Evolutionary conservation across 495 filamentous ascomycete species (phyloP).

Genomic region (Neurospora sp.): DNA sequence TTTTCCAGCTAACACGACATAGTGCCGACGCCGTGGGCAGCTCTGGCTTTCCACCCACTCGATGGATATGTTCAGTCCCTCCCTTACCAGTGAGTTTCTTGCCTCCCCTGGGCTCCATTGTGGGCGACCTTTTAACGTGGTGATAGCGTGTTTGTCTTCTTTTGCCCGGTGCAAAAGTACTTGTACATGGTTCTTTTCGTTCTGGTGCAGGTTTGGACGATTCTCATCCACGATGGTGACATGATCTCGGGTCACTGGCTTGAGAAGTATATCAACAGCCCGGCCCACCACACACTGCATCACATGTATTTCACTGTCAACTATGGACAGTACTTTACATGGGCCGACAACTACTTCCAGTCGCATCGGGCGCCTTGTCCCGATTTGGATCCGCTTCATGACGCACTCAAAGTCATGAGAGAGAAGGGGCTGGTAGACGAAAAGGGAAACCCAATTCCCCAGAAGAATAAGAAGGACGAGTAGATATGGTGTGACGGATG

Average conservation of each 20-base stretch:
- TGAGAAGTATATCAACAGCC: slow-evolving; percentile 16
- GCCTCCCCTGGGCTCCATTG: neutral
- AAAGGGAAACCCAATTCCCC: slow-evolving; percentile 11
- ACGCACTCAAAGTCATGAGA: slow-evolving; percentile 11
- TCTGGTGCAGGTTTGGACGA: slow-evolving; percentile 15
- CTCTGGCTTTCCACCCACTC: slow-evolving; percentile 14
- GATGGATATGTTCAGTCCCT: slow-evolving; percentile 16
- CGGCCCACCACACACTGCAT: slow-evolving; percentile 16
- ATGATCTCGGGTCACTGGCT: slow-evolving; percentile 18
- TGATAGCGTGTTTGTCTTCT: slow-evolving; percentile 13
- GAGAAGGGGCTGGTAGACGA: slow-evolving; percentile 16
- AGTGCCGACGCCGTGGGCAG: slow-evolving; percentile 15
- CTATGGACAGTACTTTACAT: slow-evolving; percentile 18
- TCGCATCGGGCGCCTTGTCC: slow-evolving; percentile 11
- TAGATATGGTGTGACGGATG: neutral
- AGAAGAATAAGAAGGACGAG: slow-evolving; percentile 4
- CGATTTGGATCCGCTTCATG: slow-evolving; percentile 13
- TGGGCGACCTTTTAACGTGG: neutral
- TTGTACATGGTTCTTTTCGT: slow-evolving; percentile 13
- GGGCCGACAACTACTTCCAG: slow-evolving; percentile 13
- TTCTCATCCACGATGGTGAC: slow-evolving; percentile 17
- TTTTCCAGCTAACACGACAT: neutral
- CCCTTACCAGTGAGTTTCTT: slow-evolving; percentile 11
- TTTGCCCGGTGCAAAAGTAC: slow-evolving; percentile 16
- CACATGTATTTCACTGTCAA: slow-evolving; percentile 20